Base-by-base conservation (phyloP, 2,329 filamentous ascomycete genomes). In the Colletotrichum sp. region DNA sequence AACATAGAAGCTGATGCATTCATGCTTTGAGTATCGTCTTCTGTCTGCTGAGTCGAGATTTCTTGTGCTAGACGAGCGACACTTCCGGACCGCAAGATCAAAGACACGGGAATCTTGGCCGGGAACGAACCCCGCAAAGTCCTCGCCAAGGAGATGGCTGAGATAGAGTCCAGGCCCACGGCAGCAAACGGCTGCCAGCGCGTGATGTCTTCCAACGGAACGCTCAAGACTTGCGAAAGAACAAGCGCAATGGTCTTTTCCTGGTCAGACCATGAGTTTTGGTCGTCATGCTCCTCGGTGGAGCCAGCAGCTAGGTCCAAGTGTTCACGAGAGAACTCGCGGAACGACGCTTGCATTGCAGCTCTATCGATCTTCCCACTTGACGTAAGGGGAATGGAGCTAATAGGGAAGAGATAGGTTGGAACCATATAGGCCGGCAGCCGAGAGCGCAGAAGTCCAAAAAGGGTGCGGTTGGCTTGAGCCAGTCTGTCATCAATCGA, bases 161-260 rank as follows among this genome's bases (percentile, higher is more conserved):
- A 94, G 30, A 98, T 92, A 0, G 96, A 98, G 81, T 98, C 95
- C 7, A 98, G 83, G 0, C 96, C 96, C 4, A 98, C 83, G n/a
- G 90, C 91, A 71, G 94, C 92, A 76, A 98, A 94, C 0, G 95
- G 95, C 0, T 92, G 93, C 85, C 92, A 93, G 36, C 90, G 90
- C 12, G 84, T 85, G 48, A 98, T 87, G 0, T 87, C 83, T 1
- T 82, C 79, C 5, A 81, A 72, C 0, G 89, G 80, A 1, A 91
- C 81, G 0, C 84, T 81, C 3, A 93, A 86, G 1, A 89, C 84
- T 7, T 87, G 79, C 0, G 90, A 86, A 8, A 98, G 83, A 2
- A 89, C 84, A 1, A 86, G 77, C 2, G 90, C 91, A 70, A 98
- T 87, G 0, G 81, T 77, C 2, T 77, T 80, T 80, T 98, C 95